A percentile compares a stretch with the other conserved stretches of the same genome.
Evolutionary conservation across 306 rosid genomes (phyloP).

Genomic region (Abrus precatorius): DNA sequence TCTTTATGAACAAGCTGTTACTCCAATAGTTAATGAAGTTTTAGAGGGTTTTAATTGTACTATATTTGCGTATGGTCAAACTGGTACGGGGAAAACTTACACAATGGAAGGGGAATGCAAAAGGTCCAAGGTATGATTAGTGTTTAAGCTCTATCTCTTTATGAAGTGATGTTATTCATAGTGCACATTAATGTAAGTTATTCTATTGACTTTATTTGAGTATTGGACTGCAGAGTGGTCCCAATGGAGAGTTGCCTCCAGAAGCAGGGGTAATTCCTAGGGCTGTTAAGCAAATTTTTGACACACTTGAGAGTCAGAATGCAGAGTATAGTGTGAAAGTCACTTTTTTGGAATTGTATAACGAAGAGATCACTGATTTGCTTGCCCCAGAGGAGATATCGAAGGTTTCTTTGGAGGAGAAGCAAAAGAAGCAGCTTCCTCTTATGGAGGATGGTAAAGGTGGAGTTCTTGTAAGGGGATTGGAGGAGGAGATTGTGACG

Average conservation of each 20-base stretch:
- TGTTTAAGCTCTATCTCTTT: neutral
- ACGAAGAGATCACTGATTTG: conserved; percentile 92
- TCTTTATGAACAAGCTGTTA: conserved; percentile 86
- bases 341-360: conserved; percentile 88
- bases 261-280: conserved; percentile 96
- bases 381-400: conserved; percentile 94
- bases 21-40: conserved; percentile 89
- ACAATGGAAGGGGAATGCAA: conserved; percentile 99
- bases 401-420: conserved; percentile 76
- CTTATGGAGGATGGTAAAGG: conserved; percentile 99
- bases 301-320: conserved; percentile 89
- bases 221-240: conserved; percentile 69
- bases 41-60: conserved; percentile 94
- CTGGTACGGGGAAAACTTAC: conserved; percentile 92
- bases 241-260: conserved; percentile 85
- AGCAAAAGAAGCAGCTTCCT: conserved; percentile 90
- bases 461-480: conserved; percentile 94
- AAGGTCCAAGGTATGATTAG: conserved; percentile 73
- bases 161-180: neutral
- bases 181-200: neutral
- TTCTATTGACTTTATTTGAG: conserved; percentile 3
- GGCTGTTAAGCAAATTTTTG: conserved; percentile 94
- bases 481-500: conserved; percentile 91
- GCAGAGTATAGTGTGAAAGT: conserved; percentile 96
- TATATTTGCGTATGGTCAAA: conserved; percentile 94